Evolutionary conservation across 208 protist genomes (phyloP).

Genomic region (Crithidia fasciculata): DNA sequence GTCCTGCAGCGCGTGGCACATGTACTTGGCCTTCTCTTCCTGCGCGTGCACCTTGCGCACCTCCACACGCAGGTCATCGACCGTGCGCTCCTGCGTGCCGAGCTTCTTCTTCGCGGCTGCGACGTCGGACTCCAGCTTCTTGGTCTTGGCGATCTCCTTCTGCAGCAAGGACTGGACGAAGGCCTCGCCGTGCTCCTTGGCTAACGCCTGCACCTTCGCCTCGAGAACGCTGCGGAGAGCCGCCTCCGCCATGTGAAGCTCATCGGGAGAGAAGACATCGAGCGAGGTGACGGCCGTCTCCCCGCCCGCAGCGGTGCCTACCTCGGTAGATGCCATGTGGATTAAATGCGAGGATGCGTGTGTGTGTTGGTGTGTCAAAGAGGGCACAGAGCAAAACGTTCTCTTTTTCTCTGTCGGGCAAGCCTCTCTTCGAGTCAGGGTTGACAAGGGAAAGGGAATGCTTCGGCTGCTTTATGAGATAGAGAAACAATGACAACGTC

Average conservation of each 20-base stretch:
- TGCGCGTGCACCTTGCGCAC: conserved; percentile 31
- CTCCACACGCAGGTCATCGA: conserved; percentile 39
- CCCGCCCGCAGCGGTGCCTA: neutral
- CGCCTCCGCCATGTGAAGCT: conserved; percentile 38
- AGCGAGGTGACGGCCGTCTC: conserved; percentile 19
- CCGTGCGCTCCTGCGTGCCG: conserved; percentile 31
- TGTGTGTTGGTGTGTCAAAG: neutral
- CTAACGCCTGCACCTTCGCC: conserved; percentile 45
- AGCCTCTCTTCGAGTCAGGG: no score
- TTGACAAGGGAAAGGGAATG: no score
- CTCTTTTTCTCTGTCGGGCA: no score
- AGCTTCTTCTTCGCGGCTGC: conserved; percentile 60
- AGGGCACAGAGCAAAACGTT: neutral
- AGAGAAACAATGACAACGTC: no score
- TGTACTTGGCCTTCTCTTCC: conserved; percentile 40
- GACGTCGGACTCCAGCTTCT: conserved; percentile 76
- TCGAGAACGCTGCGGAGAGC: conserved; percentile 28
- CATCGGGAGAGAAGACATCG: conserved; percentile 25
- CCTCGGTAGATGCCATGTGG: conserved; percentile 15
- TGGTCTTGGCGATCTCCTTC: conserved; percentile 68
- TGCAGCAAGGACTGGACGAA: conserved; percentile 71
- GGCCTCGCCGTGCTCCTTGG: conserved; percentile 57
- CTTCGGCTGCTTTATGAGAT: no score
- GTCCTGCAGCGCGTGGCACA: conserved; percentile 60
- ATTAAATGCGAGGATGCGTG: neutral